These are phyloP conservation scores for Cercospora zeina DNA, from an alignment of 2,329 filamentous ascomycete genomes.

Conservation along the genomic window DNA sequence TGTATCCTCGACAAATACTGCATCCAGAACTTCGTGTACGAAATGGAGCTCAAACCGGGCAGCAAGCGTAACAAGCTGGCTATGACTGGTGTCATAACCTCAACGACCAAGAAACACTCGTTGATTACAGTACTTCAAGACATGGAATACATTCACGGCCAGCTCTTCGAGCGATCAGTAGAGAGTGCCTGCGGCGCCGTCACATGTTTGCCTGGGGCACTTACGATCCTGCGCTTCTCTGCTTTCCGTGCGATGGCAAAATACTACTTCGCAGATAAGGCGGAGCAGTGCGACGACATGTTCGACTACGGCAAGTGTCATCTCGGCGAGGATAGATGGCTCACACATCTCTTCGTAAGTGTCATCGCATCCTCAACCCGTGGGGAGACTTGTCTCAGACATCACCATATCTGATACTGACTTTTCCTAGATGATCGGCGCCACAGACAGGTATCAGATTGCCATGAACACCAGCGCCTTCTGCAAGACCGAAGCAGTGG, in stretches of 20 bases:
- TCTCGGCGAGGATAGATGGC: constrained; percentile 91
- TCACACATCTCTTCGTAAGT: constrained; percentile 79
- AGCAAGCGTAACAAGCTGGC: constrained; percentile 91
- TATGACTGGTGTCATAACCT: constrained; percentile 97
- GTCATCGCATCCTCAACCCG: no score
- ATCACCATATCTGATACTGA: no score
- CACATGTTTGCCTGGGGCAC: constrained; percentile 89
- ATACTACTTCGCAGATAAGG: constrained; percentile 97
- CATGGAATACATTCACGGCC: constrained; percentile 97
- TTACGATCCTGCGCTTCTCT: constrained; percentile 93
- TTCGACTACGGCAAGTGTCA: constrained; percentile 98
- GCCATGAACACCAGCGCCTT: constrained; percentile 97
- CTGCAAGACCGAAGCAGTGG: constrained; percentile 96
- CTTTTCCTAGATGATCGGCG: constrained; percentile 72
- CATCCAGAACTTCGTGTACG: constrained; percentile 96
- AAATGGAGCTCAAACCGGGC: constrained; percentile 95
- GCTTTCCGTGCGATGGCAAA: constrained; percentile 96
- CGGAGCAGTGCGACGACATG: constrained; percentile 89
- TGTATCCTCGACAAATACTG: constrained; percentile 90
- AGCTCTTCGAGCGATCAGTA: constrained; percentile 92
- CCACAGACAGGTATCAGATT: constrained; percentile 89
- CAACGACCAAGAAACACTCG: constrained; percentile 83
- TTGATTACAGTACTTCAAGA: constrained; percentile 92
- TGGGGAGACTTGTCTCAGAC: no score
- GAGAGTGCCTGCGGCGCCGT: constrained; percentile 93